These are phyloP conservation scores for Arachis stenosperma DNA, from an alignment of 306 rosid genomes.

Conservation along the genomic window DNA sequence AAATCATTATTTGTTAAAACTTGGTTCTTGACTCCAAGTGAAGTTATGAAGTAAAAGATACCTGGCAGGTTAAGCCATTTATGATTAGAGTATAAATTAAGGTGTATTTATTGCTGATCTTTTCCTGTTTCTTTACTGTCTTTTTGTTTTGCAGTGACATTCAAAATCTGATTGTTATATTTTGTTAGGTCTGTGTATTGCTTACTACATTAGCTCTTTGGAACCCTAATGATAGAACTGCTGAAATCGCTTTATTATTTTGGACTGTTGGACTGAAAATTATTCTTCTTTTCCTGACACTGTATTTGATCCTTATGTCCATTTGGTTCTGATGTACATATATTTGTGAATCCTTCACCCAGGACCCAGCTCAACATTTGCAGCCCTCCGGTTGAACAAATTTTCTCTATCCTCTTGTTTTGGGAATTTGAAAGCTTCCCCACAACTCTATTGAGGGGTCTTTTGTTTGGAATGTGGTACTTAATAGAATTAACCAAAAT, in stretches of 20 bases:
- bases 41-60: constrained; percentile 1
- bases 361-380: constrained; percentile 17
- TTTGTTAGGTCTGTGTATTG: not conserved
- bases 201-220: not conserved
- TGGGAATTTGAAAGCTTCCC: not conserved
- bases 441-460: constrained; percentile 18
- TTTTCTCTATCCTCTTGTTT: not conserved
- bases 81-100: constrained; percentile 6
- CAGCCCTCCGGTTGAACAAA: not conserved
- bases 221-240: constrained; percentile 28
- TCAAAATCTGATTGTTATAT: not conserved
- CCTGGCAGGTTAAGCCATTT: not conserved
- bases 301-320: constrained; percentile 1
- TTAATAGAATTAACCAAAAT: constrained; percentile 29
- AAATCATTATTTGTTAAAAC: not conserved
- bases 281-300: constrained; percentile 22
- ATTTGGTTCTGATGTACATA: not conserved
- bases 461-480: constrained; percentile 11
- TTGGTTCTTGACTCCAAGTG: not conserved
- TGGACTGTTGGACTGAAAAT: not conserved
- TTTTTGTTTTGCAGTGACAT: not conserved
- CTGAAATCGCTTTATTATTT: constrained; percentile 24
- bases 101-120: not conserved
- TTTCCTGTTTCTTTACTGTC: not conserved
- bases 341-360: constrained; percentile 6